Percentiles rank a stretch among this genome's conserved stretches.
These are phyloP conservation scores for Coemansia sp. DNA, from an alignment of 192 early-diverging fungal species.

Conservation along the genomic window DNA sequence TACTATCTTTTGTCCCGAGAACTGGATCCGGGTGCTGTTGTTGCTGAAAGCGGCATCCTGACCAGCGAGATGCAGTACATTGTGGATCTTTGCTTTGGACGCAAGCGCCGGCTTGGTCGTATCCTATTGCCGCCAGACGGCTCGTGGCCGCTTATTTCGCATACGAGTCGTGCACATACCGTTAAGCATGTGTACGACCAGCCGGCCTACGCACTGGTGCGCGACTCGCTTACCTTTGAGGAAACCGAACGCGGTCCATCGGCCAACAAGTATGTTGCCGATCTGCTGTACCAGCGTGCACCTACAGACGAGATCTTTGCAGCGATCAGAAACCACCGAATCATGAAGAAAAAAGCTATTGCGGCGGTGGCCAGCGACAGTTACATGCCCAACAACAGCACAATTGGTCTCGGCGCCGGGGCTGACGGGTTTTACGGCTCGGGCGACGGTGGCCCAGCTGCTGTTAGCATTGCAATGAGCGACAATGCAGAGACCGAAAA, in stretches of 20 bases:
- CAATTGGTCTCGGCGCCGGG: neutral
- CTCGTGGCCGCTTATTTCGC: slow-evolving; percentile 78
- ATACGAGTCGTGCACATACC: slow-evolving; percentile 52
- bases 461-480: neutral
- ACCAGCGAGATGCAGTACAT: slow-evolving; percentile 48
- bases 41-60: slow-evolving; percentile 50
- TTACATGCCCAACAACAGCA: slow-evolving; percentile 35
- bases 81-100: slow-evolving; percentile 50
- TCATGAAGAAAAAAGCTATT: slow-evolving; percentile 43
- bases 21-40: slow-evolving; percentile 46
- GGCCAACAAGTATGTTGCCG: slow-evolving; percentile 62
- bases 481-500: slow-evolving; percentile 33
- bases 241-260: slow-evolving; percentile 53
- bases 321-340: slow-evolving; percentile 58
- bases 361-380: slow-evolving; percentile 48
- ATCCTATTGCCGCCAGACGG: slow-evolving; percentile 62
- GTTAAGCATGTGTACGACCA: slow-evolving; percentile 46
- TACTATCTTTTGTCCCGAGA: slow-evolving; percentile 50
- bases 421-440: neutral
- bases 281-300: slow-evolving; percentile 71
- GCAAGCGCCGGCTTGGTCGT: slow-evolving; percentile 51
- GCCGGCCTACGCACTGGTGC: slow-evolving; percentile 60
- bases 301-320: slow-evolving; percentile 72
- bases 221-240: slow-evolving; percentile 64
- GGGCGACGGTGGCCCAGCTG: neutral